Percentiles rank a stretch among this genome's conserved stretches.
phyloP scores from a whole-genome alignment of 306 rosid species.

The Medicago truncatula region MtrunA17r5.0-ANR NC_053046.1:12980501-12981000 shows the following conservation, averaged over 20 bases:
- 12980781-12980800: neutral
- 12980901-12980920: constrained; percentile 92
- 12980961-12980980: constrained; percentile 93
- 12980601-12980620: constrained; percentile 24
- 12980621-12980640: constrained; percentile 21
- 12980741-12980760: constrained; percentile 91
- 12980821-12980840: neutral
- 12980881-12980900: constrained; percentile 86
- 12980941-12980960: constrained; percentile 95
- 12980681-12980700: constrained; percentile 54
- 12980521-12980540: constrained; percentile 29
- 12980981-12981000: constrained; percentile 86
- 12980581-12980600: constrained; percentile 39
- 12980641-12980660: constrained; percentile 10
- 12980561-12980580: neutral
- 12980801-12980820: neutral
- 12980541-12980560: constrained; percentile 24
- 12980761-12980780: constrained; percentile 50
- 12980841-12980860: neutral
- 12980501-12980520: constrained; percentile 32
- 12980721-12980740: constrained; percentile 84
- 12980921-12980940: constrained; percentile 84
- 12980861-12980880: constrained; percentile 8
- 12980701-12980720: constrained; percentile 81
- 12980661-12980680: neutral